Evolutionary conservation across 495 filamentous ascomycete species (phyloP).

Genomic region (Xylaria flabelliformis): DNA sequence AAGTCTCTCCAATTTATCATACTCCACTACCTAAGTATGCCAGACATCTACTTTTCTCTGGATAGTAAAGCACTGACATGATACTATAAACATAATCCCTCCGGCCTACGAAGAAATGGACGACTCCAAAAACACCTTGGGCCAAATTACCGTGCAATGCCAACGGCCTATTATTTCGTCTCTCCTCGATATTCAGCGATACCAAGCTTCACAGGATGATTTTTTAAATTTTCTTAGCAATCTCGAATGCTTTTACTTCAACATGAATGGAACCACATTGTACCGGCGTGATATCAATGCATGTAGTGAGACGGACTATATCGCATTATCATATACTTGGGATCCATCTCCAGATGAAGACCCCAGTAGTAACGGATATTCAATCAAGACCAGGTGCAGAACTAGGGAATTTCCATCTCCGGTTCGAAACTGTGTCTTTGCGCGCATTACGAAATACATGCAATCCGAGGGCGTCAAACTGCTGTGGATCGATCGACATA

Average conservation of each 20-base stretch:
- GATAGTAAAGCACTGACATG: neutral
- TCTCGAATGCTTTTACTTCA: neutral
- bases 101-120: neutral
- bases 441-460: slow-evolving; percentile 34
- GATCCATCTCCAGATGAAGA: slow-evolving; percentile 27
- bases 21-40: neutral
- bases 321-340: slow-evolving; percentile 36
- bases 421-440: slow-evolving; percentile 11
- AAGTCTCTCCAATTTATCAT: too few relatives aligned
- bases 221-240: neutral
- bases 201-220: neutral
- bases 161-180: neutral
- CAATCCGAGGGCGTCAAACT: neutral
- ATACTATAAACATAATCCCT: neutral
- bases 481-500: slow-evolving; percentile 37
- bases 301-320: slow-evolving; percentile 21
- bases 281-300: slow-evolving; percentile 20
- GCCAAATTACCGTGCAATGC: neutral
- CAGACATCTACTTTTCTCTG: neutral
- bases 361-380: slow-evolving; percentile 10
- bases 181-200: neutral
- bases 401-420: neutral
- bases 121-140: neutral
- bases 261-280: neutral
- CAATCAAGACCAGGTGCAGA: slow-evolving; percentile 13